Evolutionary conservation across 2,329 filamentous ascomycete genomes (phyloP).

Genomic region (Fusarium lateritium): DNA sequence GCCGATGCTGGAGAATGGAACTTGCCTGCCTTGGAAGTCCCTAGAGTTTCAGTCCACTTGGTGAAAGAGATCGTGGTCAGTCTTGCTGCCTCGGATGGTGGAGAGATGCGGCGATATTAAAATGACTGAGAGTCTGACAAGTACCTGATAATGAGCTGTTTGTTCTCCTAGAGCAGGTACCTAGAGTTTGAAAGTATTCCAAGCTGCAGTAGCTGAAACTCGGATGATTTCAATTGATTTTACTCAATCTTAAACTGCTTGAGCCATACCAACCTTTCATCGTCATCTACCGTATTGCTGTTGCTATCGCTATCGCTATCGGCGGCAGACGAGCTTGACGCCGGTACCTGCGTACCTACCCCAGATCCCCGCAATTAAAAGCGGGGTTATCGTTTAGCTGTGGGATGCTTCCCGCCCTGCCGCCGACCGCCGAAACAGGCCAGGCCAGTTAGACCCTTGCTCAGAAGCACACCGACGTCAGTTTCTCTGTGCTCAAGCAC

Average conservation of each 20-base stretch:
- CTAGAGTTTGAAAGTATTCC: too few relatives aligned
- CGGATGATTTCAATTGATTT: background rate
- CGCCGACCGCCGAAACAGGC: conserved; percentile 20
- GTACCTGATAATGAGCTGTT: too few relatives aligned
- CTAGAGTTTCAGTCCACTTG: background rate
- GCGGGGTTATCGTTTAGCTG: conserved; percentile 4
- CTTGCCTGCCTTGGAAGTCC: background rate
- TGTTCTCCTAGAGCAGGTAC: too few relatives aligned
- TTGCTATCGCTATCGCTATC: conserved; percentile 3
- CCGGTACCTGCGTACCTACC: conserved; percentile 41
- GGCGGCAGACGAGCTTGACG: conserved; percentile 15
- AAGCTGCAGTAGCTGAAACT: background rate
- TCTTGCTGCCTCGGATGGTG: background rate
- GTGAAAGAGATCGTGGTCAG: background rate
- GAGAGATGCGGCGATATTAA: background rate
- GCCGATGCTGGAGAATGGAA: background rate
- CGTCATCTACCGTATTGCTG: background rate
- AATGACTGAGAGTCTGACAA: background rate
- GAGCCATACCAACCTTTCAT: background rate
- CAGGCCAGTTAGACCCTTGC: conserved; percentile 19
- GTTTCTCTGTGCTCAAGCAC: conserved; percentile 19
- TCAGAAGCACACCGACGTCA: conserved; percentile 32
- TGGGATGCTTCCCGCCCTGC: background rate
- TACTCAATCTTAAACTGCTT: background rate
- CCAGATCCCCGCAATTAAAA: conserved; percentile 40